Conservation (phyloP, 2,329 filamentous ascomycete species). For the Uncinocarpus reesii region DNA sequence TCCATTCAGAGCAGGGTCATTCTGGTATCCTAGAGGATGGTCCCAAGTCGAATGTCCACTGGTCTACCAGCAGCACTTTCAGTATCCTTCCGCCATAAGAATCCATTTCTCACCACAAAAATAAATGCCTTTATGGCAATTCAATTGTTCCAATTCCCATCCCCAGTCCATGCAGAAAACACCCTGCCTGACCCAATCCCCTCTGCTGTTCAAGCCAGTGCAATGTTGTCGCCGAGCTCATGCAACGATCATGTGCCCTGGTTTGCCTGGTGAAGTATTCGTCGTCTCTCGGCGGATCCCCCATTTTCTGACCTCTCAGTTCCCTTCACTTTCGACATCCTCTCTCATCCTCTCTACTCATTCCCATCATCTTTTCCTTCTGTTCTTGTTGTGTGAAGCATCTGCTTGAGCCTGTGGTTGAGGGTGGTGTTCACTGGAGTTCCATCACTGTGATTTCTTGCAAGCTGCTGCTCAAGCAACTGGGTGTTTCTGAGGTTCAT, state of each 20-base stretch:
- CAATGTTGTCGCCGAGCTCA: slow-evolving; percentile 1
- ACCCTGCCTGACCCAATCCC: not conserved
- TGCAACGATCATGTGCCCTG: slow-evolving; percentile 8
- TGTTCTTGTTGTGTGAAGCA: not conserved
- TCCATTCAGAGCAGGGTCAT: no score
- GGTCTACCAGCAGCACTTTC: not conserved
- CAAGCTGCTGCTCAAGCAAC: not conserved
- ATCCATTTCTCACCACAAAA: not conserved
- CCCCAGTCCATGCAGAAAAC: not conserved
- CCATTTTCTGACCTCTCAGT: not conserved
- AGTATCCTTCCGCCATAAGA: not conserved
- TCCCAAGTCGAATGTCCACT: no score
- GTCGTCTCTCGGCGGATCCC: not conserved
- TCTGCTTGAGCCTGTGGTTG: not conserved
- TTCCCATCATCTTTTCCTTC: not conserved
- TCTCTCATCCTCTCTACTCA: not conserved
- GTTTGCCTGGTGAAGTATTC: not conserved
- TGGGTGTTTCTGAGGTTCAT: not conserved
- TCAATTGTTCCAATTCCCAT: not conserved
- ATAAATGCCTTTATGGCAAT: not conserved
- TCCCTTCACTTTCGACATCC: slow-evolving; percentile 6
- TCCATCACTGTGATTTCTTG: not conserved
- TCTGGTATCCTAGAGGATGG: no score
- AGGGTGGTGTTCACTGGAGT: not conserved
- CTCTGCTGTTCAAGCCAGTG: no score